A percentile compares a stretch with the other conserved stretches of the same genome.
Evolutionary conservation across 2,329 filamentous ascomycete species (phyloP).

Genomic region (Verticillium nonalfalfae): DNA sequence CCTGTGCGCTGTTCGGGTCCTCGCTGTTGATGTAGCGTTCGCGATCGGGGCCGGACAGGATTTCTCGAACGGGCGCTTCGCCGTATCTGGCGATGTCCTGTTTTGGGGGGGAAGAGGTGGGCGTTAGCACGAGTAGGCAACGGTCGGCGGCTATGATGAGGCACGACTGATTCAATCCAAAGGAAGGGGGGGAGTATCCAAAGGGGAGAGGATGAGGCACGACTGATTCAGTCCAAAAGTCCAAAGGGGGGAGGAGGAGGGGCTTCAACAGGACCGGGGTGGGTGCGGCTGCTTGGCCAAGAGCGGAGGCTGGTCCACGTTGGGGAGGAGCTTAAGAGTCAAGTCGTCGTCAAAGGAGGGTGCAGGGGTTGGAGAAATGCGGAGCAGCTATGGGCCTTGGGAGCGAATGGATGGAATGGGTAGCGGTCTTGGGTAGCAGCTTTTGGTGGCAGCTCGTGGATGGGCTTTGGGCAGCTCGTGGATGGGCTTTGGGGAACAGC

Average conservation of each 20-base stretch:
- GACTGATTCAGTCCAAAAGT: too few species aligned
- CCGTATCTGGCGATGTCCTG: slow-evolving; percentile 72
- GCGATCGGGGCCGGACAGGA: slow-evolving; percentile 62
- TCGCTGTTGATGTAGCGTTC: slow-evolving; percentile 50
- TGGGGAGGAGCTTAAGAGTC: neutral
- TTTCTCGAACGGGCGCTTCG: slow-evolving; percentile 68
- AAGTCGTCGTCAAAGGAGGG: neutral
- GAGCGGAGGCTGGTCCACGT: neutral
- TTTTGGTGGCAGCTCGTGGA: too few species aligned
- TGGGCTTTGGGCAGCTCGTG: too few species aligned
- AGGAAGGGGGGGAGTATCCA: too few species aligned
- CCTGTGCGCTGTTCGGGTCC: slow-evolving; percentile 38
- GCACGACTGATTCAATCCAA: too few species aligned
- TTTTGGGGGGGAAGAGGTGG: neutral
- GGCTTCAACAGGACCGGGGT: too few species aligned
- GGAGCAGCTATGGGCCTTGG: too few species aligned
- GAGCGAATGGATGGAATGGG: too few species aligned
- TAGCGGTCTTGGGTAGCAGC: too few species aligned
- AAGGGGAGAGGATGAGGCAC: too few species aligned
- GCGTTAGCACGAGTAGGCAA: neutral
- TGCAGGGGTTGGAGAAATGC: neutral
- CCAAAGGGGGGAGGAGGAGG: too few species aligned
- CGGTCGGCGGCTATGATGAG: neutral
- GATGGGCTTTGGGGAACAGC: too few species aligned
- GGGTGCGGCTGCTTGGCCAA: neutral